These are phyloP conservation scores for Podospora tetraspora DNA, from an alignment of 495 filamentous ascomycete species.

Conservation along the genomic window DNA sequence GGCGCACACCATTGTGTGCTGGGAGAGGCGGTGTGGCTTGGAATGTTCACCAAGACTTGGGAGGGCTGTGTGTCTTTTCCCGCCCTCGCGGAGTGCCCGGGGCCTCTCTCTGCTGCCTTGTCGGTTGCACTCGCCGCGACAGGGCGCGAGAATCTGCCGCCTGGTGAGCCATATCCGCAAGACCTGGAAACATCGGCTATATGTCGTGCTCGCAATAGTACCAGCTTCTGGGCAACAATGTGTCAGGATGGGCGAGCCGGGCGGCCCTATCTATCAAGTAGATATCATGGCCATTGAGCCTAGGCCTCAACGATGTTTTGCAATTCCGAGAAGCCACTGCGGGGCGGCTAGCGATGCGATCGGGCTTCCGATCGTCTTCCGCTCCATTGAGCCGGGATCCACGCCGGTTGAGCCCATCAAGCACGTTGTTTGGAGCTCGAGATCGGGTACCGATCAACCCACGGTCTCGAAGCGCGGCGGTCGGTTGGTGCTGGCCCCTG, in stretches of 20 bases:
- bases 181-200: background rate
- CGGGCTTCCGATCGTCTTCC: slow-evolving; percentile 14
- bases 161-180: background rate
- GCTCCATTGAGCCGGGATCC: slow-evolving; percentile 1
- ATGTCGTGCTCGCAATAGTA: slow-evolving; percentile 19
- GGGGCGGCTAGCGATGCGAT: slow-evolving; percentile 10
- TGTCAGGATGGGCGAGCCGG: slow-evolving; percentile 2
- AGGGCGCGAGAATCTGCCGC: background rate
- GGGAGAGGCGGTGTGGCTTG: background rate
- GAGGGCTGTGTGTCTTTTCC: background rate
- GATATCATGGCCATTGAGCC: slow-evolving; percentile 3
- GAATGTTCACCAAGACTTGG: background rate
- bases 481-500: slow-evolving; percentile 1
- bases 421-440: background rate
- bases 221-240: slow-evolving; percentile 4
- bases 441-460: slow-evolving; percentile 2
- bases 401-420: background rate
- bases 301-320: background rate
- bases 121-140: background rate
- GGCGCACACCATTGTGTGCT: background rate
- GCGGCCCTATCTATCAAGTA: slow-evolving; percentile 4
- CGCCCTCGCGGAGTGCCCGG: background rate
- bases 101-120: background rate
- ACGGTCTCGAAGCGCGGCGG: slow-evolving; percentile 4
- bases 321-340: slow-evolving; percentile 3